Evolutionary conservation across 768 basidiomycete genomes (phyloP), one percentile per base, ranked within the genome.

Genomic region (Tulasnella sp.): DNA sequence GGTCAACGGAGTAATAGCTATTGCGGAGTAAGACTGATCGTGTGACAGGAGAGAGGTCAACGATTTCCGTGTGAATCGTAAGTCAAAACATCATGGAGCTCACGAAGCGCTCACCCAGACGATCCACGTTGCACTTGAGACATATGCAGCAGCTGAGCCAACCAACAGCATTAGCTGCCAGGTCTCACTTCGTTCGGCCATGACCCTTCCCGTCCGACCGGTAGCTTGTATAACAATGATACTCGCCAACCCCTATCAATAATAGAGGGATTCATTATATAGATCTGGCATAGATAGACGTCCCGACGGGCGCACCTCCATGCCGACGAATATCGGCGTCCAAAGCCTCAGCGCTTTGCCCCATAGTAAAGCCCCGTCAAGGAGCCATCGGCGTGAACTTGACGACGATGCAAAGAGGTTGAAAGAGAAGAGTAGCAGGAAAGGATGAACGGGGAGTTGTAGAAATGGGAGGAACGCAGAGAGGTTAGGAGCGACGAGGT

Each of bases 361-460:
- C 90, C 90, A 93, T 75, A 80, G 81, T 45, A 76, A 74, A 8
- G 82, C 78, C 15, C 82, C 78, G 11, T 73, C 76, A 9, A 78
- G 64, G 4, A 64, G 21, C 48, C 34, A 50, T 79, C n/a, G 9
- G 7, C 17, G 27, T 13, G n/a, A 24, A 13, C 17, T 2, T 38
- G 58, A 51, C 15, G 83, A 77, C 1, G 87, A 80, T 4, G 67
- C 61, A 71, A 89, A 90, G 38, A 83, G 77, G 69, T 92, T 92
- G 78, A 92, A 92, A 69, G 81, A 87, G 60, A 91, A 80, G 51
- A 92, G 83, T 44, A 92, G 81, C 32, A 92, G 78, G 71, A 91
- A 88, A 0, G 88, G 83, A 69, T 91, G 88, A 76, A 89, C 83
- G 8, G 89, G 89, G 30, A 91, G 79, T 72, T 92, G 89, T 58